Percentiles rank a stretch among this genome's conserved stretches.
Evolutionary conservation across 2,329 filamentous ascomycete species (phyloP).

Genomic region (Raffaelea deltoideospora): DNA sequence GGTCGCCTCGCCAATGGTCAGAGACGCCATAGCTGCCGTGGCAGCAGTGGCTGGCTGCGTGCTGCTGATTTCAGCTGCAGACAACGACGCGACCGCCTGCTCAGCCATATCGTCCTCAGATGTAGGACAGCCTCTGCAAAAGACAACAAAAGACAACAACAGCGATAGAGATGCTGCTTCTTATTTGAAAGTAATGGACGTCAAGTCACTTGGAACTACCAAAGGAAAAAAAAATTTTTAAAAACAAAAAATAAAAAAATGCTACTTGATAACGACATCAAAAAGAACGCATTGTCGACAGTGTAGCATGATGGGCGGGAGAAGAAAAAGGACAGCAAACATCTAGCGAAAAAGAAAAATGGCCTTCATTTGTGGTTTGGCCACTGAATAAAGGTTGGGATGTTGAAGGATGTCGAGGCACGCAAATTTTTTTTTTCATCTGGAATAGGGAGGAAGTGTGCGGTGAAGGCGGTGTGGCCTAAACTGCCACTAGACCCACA

Average conservation of each 20-base stretch:
- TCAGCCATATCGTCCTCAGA: slow-evolving; percentile 6
- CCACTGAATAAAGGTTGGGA: too few species aligned
- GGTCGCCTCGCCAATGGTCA: slow-evolving; percentile 4
- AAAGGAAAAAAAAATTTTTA: too few species aligned
- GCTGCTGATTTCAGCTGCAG: too few species aligned
- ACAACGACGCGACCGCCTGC: not conserved
- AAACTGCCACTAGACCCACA: not conserved
- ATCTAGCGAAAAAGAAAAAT: slow-evolving; percentile 1
- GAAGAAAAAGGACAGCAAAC: slow-evolving; percentile 1
- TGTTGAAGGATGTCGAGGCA: too few species aligned
- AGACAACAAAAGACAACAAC: too few species aligned
- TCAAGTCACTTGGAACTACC: too few species aligned
- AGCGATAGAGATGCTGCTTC: too few species aligned
- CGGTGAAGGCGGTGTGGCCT: not conserved
- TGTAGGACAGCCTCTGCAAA: too few species aligned
- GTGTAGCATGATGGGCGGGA: slow-evolving; percentile 7
- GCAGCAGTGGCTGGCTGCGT: slow-evolving; percentile 4
- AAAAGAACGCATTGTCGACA: slow-evolving; percentile 4
- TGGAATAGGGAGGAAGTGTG: not conserved
- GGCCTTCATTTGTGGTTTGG: not conserved
- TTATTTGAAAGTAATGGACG: too few species aligned
- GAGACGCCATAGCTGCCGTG: slow-evolving; percentile 4
- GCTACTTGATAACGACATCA: too few species aligned
- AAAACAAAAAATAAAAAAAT: not conserved
- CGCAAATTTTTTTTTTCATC: not conserved